A percentile compares a stretch with the other conserved stretches of the same genome.
phyloP scores from a whole-genome alignment of 148 eudicot genomes.

The Pharnaceum exiguum region DNA sequence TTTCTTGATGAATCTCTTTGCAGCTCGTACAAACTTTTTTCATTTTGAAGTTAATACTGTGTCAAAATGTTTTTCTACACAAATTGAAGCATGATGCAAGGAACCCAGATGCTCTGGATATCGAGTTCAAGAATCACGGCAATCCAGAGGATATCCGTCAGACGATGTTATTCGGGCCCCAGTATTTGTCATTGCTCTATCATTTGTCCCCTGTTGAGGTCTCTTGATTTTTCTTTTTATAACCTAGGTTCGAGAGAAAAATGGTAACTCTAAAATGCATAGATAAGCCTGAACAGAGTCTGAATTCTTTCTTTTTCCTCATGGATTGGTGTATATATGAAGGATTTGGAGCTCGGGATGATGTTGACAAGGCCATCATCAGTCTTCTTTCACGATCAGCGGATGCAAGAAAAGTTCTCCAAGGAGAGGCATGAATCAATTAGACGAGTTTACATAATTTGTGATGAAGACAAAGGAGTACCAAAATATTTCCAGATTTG shows the following conservation, averaged over 20 bases:
- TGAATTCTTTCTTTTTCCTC: no score
- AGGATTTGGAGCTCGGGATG: constrained; percentile 36
- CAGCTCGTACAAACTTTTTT: no score
- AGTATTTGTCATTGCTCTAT: constrained; percentile 12
- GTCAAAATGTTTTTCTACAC: no score
- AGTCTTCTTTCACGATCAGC: constrained; percentile 8
- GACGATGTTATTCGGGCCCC: constrained; percentile 16
- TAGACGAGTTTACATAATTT: constrained; percentile 28
- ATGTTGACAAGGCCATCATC: constrained; percentile 29
- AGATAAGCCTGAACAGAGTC: no score
- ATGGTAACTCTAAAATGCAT: no score
- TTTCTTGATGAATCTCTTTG: no score
- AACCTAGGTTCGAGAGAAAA: no score
- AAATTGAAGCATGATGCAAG: no score
- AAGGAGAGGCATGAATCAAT: constrained; percentile 36
- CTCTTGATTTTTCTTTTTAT: neutral
- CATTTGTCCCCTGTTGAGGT: constrained; percentile 23
- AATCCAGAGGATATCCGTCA: constrained; percentile 15
- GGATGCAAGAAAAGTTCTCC: constrained; percentile 22
- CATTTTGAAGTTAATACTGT: no score
- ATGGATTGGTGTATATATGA: no score
- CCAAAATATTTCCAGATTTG: constrained; percentile 23
- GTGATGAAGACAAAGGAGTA: constrained; percentile 28
- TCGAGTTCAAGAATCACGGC: constrained; percentile 6
- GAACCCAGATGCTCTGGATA: constrained; percentile 15